Evolutionary conservation across 164 flowering plant species (phyloP), one percentile per base, ranked within the genome.

Genomic region (Sedum album): DNA sequence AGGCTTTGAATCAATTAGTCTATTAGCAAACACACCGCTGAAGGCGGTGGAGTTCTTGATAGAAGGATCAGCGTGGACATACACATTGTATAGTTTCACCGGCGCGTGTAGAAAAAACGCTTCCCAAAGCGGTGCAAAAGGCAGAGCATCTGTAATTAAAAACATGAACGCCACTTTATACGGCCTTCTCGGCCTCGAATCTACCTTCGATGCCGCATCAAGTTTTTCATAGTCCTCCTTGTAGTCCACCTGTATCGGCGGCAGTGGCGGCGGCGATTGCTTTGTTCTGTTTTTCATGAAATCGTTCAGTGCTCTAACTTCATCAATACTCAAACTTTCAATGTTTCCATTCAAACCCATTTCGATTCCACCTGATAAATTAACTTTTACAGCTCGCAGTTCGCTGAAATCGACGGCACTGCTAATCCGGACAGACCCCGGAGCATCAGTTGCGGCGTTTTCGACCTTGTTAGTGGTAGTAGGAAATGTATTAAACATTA

Each of bases 111-210:
- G n/a, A n/a, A n/a, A n/a, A n/a, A n/a, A n/a, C n/a, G n/a, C n/a
- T n/a, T n/a, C n/a, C n/a, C n/a, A n/a, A n/a, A n/a, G n/a, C n/a
- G n/a, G n/a, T n/a, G 93, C 82, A 57, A 87, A 79, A 0, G 90
- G 88, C 21, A 92, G 83, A 9, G 86, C 80, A 0, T 84, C 46
- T 1, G 88, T 86, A 25, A 91, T 84, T 6, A 92, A 72, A 78
- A 88, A 91, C 85, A 91, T 66, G 72, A 89, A 91, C 1, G 97
- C 97, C 0, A 88, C 20, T 41, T 84, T 88, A 67, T 53, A 70
- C 2, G 79, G 82, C 49, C 38, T 39, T 3, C 75, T 53, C 23
- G 83, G 80, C 20, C 70, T 74, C 28, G 81, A 71, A 67, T 73
- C 75, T 8, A 67, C 75, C 36, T 78, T 71, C 18, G 81, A 66